These are phyloP conservation scores for Malassezia brasiliensis DNA, from an alignment of 1,284 basidiomycete genomes.

Conservation along the genomic window DNA sequence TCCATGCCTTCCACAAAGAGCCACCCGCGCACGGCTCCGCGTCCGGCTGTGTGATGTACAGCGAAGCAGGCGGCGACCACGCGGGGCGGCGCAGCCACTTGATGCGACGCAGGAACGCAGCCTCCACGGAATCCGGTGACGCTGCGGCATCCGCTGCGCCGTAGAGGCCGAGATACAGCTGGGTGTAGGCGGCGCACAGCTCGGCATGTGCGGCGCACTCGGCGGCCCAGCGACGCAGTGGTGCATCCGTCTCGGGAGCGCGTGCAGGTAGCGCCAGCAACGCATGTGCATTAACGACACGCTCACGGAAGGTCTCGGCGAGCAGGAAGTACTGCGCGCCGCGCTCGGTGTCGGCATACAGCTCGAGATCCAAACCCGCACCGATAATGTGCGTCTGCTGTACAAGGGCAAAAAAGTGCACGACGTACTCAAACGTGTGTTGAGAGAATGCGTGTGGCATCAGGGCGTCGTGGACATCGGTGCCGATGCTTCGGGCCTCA, in stretches of 20 bases:
- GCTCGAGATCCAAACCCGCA: conserved; percentile 10
- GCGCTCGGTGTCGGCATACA: conserved; percentile 6
- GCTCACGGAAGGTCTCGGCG: conserved; percentile 5
- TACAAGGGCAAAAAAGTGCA: neutral
- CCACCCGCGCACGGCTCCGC: neutral
- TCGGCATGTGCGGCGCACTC: neutral
- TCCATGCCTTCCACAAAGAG: conserved; percentile 6
- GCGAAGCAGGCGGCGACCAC: conserved; percentile 1
- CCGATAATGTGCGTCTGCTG: conserved; percentile 5
- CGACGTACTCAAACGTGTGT: neutral
- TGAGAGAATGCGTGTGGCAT: neutral
- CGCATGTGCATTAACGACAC: neutral
- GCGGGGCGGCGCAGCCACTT: conserved; percentile 12
- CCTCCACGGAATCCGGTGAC: neutral
- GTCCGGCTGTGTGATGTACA: neutral
- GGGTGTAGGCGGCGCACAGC: neutral
- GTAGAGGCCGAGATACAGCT: neutral
- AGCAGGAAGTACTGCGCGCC: conserved; percentile 8
- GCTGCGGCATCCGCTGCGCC: neutral
- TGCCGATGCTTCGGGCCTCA: neutral
- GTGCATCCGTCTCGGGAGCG: neutral
- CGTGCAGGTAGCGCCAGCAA: neutral
- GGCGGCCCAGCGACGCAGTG: neutral
- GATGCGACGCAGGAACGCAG: conserved; percentile 6
- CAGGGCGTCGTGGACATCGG: neutral